phyloP scores from a whole-genome alignment of 805 yeast species.

The Grigorovia yakushimaensis region DNA sequence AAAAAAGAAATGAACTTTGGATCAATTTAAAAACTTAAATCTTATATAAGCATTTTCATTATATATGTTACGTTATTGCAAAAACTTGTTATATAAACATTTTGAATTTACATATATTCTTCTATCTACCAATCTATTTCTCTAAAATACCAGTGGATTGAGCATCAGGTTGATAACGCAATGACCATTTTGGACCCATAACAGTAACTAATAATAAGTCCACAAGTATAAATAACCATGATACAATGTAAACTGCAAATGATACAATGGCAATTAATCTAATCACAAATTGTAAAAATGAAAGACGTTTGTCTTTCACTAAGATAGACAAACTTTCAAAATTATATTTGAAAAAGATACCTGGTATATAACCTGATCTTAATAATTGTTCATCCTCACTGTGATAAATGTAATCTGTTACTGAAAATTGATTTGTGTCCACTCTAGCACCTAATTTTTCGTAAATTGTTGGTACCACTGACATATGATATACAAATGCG shows the following conservation, averaged over 20 bases:
- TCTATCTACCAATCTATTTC: not conserved
- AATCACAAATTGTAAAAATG: constrained; percentile 69
- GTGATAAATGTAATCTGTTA: constrained; percentile 40
- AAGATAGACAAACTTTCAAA: constrained; percentile 77
- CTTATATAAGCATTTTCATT: no score
- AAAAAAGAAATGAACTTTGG: no score
- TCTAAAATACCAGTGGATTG: constrained; percentile 22
- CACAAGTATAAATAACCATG: constrained; percentile 49
- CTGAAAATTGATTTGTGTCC: constrained; percentile 80
- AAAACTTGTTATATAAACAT: no score
- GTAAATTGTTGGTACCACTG: constrained; percentile 78
- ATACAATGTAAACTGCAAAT: constrained; percentile 62
- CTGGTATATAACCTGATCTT: constrained; percentile 41
- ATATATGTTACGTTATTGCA: no score
- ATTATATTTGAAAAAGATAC: constrained; percentile 73
- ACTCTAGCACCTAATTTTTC: constrained; percentile 59
- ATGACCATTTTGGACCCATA: constrained; percentile 49
- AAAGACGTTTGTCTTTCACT: constrained; percentile 59
- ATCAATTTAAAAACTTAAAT: no score
- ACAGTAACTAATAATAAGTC: constrained; percentile 44
- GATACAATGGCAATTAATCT: constrained; percentile 75
- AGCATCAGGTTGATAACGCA: constrained; percentile 24
- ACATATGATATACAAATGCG: constrained; percentile 54
- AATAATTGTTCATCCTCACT: constrained; percentile 7
- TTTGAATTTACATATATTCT: no score